These are phyloP conservation scores for Lachnellula suecica DNA, from an alignment of 2,329 filamentous ascomycete genomes.

Conservation along the genomic window DNA sequence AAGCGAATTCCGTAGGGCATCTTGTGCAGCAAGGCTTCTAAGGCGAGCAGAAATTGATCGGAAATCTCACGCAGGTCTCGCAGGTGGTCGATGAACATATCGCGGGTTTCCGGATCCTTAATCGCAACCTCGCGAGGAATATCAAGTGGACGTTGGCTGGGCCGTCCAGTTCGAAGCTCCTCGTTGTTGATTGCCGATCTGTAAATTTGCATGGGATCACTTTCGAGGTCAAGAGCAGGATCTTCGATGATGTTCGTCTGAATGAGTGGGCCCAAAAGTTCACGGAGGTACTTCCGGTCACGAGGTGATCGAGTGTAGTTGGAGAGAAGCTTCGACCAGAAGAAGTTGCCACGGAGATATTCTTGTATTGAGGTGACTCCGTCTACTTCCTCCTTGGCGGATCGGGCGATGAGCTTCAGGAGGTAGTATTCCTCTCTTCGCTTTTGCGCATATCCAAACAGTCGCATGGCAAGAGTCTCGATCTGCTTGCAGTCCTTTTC, in stretches of 20 bases:
- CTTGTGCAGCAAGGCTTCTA: slow-evolving; percentile 80
- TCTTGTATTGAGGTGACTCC: slow-evolving; percentile 73
- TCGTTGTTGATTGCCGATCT: slow-evolving; percentile 95
- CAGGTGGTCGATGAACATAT: slow-evolving; percentile 90
- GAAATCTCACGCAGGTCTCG: slow-evolving; percentile 93
- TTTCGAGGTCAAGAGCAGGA: slow-evolving; percentile 86
- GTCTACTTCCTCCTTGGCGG: slow-evolving; percentile 84
- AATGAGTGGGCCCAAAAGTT: slow-evolving; percentile 80
- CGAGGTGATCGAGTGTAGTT: slow-evolving; percentile 90
- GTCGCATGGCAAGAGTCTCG: slow-evolving; percentile 90
- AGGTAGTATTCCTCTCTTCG: slow-evolving; percentile 95
- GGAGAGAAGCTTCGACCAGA: slow-evolving; percentile 83
- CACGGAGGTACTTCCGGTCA: slow-evolving; percentile 88
- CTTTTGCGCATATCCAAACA: slow-evolving; percentile 97
- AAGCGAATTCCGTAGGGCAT: slow-evolving; percentile 95
- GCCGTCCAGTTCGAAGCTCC: slow-evolving; percentile 85
- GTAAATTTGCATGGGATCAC: slow-evolving; percentile 97
- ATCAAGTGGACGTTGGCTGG: slow-evolving; percentile 78
- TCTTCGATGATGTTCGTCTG: slow-evolving; percentile 93
- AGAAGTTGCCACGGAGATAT: slow-evolving; percentile 85
- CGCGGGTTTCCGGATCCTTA: slow-evolving; percentile 87
- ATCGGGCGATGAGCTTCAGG: slow-evolving; percentile 80
- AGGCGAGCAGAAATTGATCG: slow-evolving; percentile 78
- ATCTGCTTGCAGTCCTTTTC: slow-evolving; percentile 93
- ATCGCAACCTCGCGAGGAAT: slow-evolving; percentile 93